Conservation (phyloP, 345 rosid species). For the Brassica carinata region DNA sequence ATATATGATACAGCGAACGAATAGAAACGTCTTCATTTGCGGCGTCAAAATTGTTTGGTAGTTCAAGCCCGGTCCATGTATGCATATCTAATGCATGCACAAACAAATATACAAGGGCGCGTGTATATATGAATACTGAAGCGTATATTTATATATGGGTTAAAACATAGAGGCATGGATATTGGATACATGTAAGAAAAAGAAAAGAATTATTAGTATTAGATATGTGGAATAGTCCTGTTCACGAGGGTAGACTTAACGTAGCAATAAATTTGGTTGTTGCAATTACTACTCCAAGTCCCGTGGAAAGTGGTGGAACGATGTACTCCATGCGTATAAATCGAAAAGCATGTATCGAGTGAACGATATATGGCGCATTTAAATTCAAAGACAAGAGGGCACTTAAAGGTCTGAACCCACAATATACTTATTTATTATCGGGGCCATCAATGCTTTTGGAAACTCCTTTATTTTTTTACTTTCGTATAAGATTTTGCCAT, state of each 20-base stretch:
- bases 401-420: not conserved
- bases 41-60: conserved; percentile 36
- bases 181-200: not conserved
- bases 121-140: not conserved
- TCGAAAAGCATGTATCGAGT: not conserved
- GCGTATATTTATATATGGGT: not conserved
- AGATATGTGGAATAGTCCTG: conserved; percentile 20
- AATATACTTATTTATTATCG: not conserved
- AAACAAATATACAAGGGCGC: not conserved
- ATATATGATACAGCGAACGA: conserved; percentile 12
- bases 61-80: conserved; percentile 30
- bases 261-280: conserved; percentile 10
- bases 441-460: not conserved
- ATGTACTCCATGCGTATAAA: not conserved
- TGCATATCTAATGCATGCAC: not conserved
- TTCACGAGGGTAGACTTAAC: conserved; percentile 14
- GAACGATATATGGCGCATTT: conserved; percentile 1
- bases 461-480: too few relatives aligned
- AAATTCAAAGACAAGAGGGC: not conserved
- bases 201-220: not conserved
- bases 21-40: conserved; percentile 36
- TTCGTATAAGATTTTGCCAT: not conserved
- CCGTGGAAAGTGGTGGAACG: conserved; percentile 7
- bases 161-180: conserved; percentile 4
- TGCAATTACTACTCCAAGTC: conserved; percentile 24